phyloP scores from a whole-genome alignment of 805 yeast species.

The Myxozyma neotropica region DNA sequence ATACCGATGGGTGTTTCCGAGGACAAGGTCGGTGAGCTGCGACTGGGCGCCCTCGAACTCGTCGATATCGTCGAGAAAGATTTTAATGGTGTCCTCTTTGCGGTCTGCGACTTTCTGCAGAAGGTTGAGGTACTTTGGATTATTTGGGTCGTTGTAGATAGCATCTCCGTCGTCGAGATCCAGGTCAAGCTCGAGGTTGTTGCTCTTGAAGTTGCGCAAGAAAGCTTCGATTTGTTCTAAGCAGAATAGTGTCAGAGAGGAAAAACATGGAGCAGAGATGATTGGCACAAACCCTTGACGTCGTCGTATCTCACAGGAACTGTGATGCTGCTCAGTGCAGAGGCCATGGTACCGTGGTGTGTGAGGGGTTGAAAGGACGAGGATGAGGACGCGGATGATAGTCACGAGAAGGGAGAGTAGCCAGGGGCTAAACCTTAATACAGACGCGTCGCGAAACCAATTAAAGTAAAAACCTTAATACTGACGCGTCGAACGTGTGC shows the following conservation, averaged over 20 bases:
- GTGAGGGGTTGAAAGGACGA: background rate
- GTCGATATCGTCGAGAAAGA: slow-evolving; percentile 84
- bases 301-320: slow-evolving; percentile 69
- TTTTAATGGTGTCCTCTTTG: slow-evolving; percentile 63
- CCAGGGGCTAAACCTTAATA: background rate
- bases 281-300: slow-evolving; percentile 45
- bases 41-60: slow-evolving; percentile 55
- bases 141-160: slow-evolving; percentile 50
- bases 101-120: slow-evolving; percentile 85
- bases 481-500: slow-evolving; percentile 7
- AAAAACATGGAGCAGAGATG: no score
- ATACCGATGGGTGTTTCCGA: slow-evolving; percentile 76
- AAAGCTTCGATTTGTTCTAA: slow-evolving; percentile 31
- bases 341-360: slow-evolving; percentile 54
- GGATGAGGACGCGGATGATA: background rate
- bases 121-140: slow-evolving; percentile 66
- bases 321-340: slow-evolving; percentile 51
- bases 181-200: slow-evolving; percentile 22
- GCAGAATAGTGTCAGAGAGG: background rate
- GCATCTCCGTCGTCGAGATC: slow-evolving; percentile 30
- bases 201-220: slow-evolving; percentile 29
- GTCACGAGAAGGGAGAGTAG: background rate
- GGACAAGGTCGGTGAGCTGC: slow-evolving; percentile 59
- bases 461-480: slow-evolving; percentile 6
- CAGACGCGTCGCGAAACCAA: background rate